Evolutionary conservation across 2,329 filamentous ascomycete species (phyloP).

Genomic region (Arthroderma uncinatum): DNA sequence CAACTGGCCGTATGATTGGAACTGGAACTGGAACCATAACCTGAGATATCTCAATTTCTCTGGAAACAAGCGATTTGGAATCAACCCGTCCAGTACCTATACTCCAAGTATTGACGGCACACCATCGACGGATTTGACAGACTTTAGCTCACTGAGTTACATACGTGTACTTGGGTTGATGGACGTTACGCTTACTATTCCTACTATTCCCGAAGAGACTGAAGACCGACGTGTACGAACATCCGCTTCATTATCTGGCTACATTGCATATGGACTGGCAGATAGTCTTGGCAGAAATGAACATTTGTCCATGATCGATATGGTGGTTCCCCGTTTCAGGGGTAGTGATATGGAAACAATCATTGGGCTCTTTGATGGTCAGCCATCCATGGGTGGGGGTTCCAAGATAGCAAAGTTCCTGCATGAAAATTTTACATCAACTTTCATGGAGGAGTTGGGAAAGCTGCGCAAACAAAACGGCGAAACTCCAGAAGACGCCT

Average conservation of each 20-base stretch:
- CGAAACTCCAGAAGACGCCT: conserved; percentile 70
- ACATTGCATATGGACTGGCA: conserved; percentile 92
- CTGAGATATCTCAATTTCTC: conserved; percentile 91
- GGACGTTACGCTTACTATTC: conserved; percentile 92
- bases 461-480: conserved; percentile 52
- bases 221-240: conserved; percentile 92
- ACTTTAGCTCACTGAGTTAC: conserved; percentile 76
- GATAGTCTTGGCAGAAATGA: conserved; percentile 88
- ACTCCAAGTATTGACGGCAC: conserved; percentile 38
- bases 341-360: conserved; percentile 82
- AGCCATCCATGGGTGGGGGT: conserved; percentile 75
- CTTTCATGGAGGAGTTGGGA: conserved; percentile 73
- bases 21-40: conserved; percentile 97
- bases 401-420: conserved; percentile 94
- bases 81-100: conserved; percentile 54
- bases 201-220: conserved; percentile 86
- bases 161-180: conserved; percentile 84
- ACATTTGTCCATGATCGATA: conserved; percentile 87
- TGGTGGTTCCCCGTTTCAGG: conserved; percentile 86
- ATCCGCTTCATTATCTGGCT: conserved; percentile 86
- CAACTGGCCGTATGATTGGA: conserved; percentile 99
- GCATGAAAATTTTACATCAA: conserved; percentile 85
- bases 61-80: conserved; percentile 91
- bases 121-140: conserved; percentile 64
- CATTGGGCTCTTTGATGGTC: conserved; percentile 90